Evolutionary conservation across 2,329 filamentous ascomycete species (phyloP).

Genomic region (Botrytis pseudocinerea): DNA sequence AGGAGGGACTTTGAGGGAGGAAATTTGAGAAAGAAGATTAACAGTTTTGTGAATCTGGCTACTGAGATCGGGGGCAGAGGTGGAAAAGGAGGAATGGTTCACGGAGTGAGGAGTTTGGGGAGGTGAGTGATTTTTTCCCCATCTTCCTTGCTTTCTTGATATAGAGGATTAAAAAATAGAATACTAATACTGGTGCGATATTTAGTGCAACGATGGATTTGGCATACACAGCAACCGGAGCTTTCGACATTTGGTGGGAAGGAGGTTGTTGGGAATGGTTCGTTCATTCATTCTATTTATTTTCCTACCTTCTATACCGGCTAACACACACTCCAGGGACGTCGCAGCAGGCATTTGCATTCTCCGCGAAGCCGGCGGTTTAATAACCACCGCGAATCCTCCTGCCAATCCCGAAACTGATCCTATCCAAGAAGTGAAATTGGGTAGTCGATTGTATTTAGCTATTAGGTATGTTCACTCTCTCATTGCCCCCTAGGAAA

Average conservation of each 20-base stretch:
- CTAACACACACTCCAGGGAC: conserved; percentile 51
- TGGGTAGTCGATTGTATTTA: conserved; percentile 70
- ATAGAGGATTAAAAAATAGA: too few species aligned
- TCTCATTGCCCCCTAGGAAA: neutral
- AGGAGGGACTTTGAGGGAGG: conserved; percentile 64
- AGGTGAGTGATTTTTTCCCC: conserved; percentile 42
- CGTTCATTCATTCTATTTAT: conserved; percentile 30
- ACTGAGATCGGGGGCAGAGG: conserved; percentile 61
- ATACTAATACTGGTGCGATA: neutral
- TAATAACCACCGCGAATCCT: conserved; percentile 73
- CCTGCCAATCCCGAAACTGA: conserved; percentile 57
- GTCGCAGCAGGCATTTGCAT: conserved; percentile 75
- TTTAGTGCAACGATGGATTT: conserved; percentile 69
- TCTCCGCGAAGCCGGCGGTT: conserved; percentile 69
- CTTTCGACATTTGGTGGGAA: conserved; percentile 82
- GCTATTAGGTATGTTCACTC: conserved; percentile 54
- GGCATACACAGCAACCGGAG: conserved; percentile 73
- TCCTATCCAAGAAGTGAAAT: conserved; percentile 57
- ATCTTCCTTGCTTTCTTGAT: neutral
- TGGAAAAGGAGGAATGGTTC: conserved; percentile 76
- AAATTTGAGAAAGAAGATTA: conserved; percentile 70
- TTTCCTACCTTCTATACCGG: neutral
- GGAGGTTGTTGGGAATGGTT: conserved; percentile 80
- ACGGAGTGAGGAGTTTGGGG: conserved; percentile 71
- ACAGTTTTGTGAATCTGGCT: conserved; percentile 75